Evolutionary conservation across 306 rosid species (phyloP).

Genomic region (Vachellia collinsii): DNA sequence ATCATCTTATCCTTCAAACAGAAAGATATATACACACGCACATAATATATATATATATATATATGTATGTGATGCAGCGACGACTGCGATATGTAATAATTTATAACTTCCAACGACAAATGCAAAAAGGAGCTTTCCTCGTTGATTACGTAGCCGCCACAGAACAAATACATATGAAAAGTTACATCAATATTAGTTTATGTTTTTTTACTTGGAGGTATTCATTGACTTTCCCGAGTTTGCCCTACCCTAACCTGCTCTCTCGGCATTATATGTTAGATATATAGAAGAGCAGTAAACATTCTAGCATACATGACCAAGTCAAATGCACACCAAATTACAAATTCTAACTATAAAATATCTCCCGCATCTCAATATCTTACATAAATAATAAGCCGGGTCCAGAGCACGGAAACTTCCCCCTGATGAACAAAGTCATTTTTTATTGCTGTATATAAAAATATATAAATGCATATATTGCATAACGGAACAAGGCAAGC

Average conservation of each 20-base stretch:
- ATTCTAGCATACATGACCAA: background rate
- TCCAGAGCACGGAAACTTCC: background rate
- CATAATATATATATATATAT: too few species aligned
- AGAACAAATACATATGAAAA: background rate
- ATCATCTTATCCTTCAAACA: background rate
- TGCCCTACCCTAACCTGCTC: background rate
- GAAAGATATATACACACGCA: too few species aligned
- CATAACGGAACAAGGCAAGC: background rate
- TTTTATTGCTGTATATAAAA: background rate
- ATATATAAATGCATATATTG: background rate
- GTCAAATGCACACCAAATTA: background rate
- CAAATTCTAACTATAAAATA: background rate
- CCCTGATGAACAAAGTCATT: background rate
- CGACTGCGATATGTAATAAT: background rate
- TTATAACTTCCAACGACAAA: background rate
- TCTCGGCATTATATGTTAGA: background rate
- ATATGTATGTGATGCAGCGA: background rate
- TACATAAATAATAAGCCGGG: background rate
- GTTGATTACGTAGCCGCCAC: background rate
- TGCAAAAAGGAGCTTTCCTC: background rate
- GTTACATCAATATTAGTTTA: background rate
- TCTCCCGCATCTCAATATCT: background rate
- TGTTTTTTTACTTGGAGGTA: background rate
- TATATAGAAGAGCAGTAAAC: background rate
- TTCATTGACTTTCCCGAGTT: background rate